Percentiles rank a stretch among this genome's conserved stretches.
These are phyloP conservation scores for Peronospora destructor DNA, from an alignment of 352 stramenopile species.

Conservation along the genomic window DNA sequence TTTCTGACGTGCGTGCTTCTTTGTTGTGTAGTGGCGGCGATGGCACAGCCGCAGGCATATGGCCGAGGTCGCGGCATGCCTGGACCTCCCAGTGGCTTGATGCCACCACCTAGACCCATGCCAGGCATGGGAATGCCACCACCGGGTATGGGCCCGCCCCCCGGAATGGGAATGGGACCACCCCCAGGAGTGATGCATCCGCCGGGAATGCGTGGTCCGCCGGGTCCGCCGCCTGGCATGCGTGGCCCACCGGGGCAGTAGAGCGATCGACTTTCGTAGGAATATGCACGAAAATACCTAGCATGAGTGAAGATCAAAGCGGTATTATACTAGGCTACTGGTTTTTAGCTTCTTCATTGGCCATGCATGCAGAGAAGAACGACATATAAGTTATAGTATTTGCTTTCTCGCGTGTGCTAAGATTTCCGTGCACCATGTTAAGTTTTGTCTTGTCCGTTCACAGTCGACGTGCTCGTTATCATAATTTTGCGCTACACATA, in stretches of 20 bases:
- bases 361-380: slow-evolving; percentile 22
- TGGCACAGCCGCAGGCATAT: slow-evolving; percentile 75
- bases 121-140: slow-evolving; percentile 51
- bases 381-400: slow-evolving; percentile 41
- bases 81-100: slow-evolving; percentile 49
- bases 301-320: slow-evolving; percentile 2
- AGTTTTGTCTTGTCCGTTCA: slow-evolving; percentile 16
- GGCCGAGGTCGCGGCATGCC: slow-evolving; percentile 70
- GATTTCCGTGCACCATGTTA: slow-evolving; percentile 22
- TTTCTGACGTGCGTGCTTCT: slow-evolving; percentile 7
- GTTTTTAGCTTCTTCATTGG: not conserved
- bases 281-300: not conserved
- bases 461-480: slow-evolving; percentile 6
- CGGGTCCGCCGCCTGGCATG: slow-evolving; percentile 56
- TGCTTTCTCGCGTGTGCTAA: slow-evolving; percentile 20
- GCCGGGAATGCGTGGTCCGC: slow-evolving; percentile 57
- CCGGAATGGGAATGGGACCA: slow-evolving; percentile 74
- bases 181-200: slow-evolving; percentile 73
- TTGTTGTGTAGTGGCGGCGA: slow-evolving; percentile 52
- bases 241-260: slow-evolving; percentile 70
- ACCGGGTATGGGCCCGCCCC: slow-evolving; percentile 64
- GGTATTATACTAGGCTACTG: not conserved
- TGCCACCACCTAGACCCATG: slow-evolving; percentile 56
- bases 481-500: slow-evolving; percentile 12
- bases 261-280: slow-evolving; percentile 14